A percentile compares a stretch with the other conserved stretches of the same genome.
These are phyloP conservation scores for Candida parachauliodes DNA, from an alignment of 805 yeast species.

Conservation along the genomic window DNA sequence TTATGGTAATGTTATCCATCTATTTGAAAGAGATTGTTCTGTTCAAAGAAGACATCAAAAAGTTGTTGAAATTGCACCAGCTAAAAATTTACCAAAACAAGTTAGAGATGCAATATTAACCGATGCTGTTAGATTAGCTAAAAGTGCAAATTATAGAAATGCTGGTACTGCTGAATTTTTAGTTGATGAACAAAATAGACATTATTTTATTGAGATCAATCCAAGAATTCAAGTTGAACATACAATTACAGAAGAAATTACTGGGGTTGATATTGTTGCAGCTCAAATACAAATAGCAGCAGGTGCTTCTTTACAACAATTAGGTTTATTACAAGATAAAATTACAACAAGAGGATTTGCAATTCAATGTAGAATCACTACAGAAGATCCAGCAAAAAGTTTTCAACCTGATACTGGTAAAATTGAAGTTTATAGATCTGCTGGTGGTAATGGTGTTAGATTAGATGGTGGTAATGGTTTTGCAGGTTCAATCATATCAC, in stretches of 20 bases:
- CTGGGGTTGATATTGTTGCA: conserved; percentile 96
- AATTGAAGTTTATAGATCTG: conserved; percentile 94
- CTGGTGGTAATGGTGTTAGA: conserved; percentile 99
- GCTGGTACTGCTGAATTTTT: conserved; percentile 99
- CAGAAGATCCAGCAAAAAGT: conserved; percentile 94
- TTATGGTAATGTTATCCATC: conserved; percentile 91
- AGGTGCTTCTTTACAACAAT: conserved; percentile 88
- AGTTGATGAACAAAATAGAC: conserved; percentile 90
- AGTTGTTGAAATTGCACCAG: conserved; percentile 98
- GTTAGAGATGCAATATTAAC: conserved; percentile 90
- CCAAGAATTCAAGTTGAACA: conserved; percentile 98
- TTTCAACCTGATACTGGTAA: conserved; percentile 99
- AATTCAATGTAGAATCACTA: conserved; percentile 97
- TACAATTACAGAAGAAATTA: conserved; percentile 97
- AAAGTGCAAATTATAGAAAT: conserved; percentile 83
- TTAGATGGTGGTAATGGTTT: conserved; percentile 98
- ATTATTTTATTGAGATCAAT: conserved; percentile 95
- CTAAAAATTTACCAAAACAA: conserved; percentile 75
- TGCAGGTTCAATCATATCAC: conserved; percentile 94
- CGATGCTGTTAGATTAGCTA: conserved; percentile 93
- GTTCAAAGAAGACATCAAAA: conserved; percentile 99
- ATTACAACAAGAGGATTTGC: conserved; percentile 97
- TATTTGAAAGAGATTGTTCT: conserved; percentile 98
- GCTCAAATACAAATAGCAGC: conserved; percentile 99
- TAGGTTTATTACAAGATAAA: conserved; percentile 90